Evolutionary conservation across 345 rosid species (phyloP).

Genomic region (Cardamine chenopodiifolia): DNA sequence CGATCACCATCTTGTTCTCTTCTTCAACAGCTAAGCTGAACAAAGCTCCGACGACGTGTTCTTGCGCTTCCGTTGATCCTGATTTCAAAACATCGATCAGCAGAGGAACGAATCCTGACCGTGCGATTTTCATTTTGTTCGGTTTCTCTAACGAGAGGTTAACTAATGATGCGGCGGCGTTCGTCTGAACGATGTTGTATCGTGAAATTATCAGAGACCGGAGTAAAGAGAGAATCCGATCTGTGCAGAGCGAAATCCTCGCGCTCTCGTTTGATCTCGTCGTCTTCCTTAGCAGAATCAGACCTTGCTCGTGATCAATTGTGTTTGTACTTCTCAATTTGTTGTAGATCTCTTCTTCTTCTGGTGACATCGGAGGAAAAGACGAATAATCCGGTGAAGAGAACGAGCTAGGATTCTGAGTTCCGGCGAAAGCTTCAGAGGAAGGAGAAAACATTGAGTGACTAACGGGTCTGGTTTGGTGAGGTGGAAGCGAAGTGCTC

Average conservation of each 20-base stretch:
- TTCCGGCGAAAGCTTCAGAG: neutral
- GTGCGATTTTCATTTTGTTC: slow-evolving; percentile 67
- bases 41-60: slow-evolving; percentile 79
- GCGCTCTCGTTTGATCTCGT: slow-evolving; percentile 55
- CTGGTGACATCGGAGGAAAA: slow-evolving; percentile 41
- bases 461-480: slow-evolving; percentile 69
- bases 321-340: slow-evolving; percentile 56
- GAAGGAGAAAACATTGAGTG: slow-evolving; percentile 32
- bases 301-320: slow-evolving; percentile 61
- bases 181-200: slow-evolving; percentile 64
- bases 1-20: slow-evolving; percentile 80
- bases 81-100: slow-evolving; percentile 68
- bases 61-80: slow-evolving; percentile 70
- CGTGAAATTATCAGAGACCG: slow-evolving; percentile 58
- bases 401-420: slow-evolving; percentile 36
- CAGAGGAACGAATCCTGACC: slow-evolving; percentile 71
- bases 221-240: slow-evolving; percentile 52
- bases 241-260: slow-evolving; percentile 60
- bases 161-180: slow-evolving; percentile 71
- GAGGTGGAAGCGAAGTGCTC: slow-evolving; percentile 58
- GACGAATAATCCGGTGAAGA: slow-evolving; percentile 36
- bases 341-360: slow-evolving; percentile 55
- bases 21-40: slow-evolving; percentile 82
- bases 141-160: slow-evolving; percentile 70
- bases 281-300: slow-evolving; percentile 54